These are phyloP conservation scores for Ophiosphaerella herpotricha DNA, from an alignment of 2,329 filamentous ascomycete species.

Conservation along the genomic window DNA sequence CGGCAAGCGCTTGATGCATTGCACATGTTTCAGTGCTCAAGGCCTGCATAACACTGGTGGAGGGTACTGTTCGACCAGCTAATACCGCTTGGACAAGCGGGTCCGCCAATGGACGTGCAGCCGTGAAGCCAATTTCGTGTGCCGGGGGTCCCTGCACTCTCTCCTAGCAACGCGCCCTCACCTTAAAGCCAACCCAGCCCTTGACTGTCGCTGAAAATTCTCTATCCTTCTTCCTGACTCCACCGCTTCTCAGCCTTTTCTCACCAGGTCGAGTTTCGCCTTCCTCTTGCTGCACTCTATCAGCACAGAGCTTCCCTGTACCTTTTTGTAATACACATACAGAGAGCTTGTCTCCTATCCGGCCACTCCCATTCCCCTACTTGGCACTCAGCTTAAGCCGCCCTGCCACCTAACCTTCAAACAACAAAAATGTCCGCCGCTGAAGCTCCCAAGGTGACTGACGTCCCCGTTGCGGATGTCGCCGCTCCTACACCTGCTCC, in stretches of 20 bases:
- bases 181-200: slow-evolving; percentile 43
- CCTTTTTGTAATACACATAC: slow-evolving; percentile 41
- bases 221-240: slow-evolving; percentile 38
- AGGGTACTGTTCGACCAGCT: slow-evolving; percentile 35
- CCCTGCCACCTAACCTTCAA: slow-evolving; percentile 4
- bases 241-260: slow-evolving; percentile 33
- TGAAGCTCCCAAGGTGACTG: slow-evolving; percentile 72
- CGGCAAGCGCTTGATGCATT: slow-evolving; percentile 28
- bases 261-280: slow-evolving; percentile 35
- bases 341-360: slow-evolving; percentile 28
- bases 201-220: slow-evolving; percentile 29
- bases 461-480: slow-evolving; percentile 46
- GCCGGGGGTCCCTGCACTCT: slow-evolving; percentile 34
- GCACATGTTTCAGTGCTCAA: slow-evolving; percentile 32
- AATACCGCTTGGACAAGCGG: slow-evolving; percentile 31
- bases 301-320: slow-evolving; percentile 38
- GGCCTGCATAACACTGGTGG: slow-evolving; percentile 38
- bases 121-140: slow-evolving; percentile 41
- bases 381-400: background rate
- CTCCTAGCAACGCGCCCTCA: slow-evolving; percentile 44
- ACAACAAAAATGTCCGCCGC: slow-evolving; percentile 65
- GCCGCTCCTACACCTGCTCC: slow-evolving; percentile 43
- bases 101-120: slow-evolving; percentile 38
- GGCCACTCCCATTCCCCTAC: slow-evolving; percentile 18
- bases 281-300: slow-evolving; percentile 32